Evolutionary conservation across 2,329 filamentous ascomycete species (phyloP).

Genomic region (Sporothrix phasma): DNA sequence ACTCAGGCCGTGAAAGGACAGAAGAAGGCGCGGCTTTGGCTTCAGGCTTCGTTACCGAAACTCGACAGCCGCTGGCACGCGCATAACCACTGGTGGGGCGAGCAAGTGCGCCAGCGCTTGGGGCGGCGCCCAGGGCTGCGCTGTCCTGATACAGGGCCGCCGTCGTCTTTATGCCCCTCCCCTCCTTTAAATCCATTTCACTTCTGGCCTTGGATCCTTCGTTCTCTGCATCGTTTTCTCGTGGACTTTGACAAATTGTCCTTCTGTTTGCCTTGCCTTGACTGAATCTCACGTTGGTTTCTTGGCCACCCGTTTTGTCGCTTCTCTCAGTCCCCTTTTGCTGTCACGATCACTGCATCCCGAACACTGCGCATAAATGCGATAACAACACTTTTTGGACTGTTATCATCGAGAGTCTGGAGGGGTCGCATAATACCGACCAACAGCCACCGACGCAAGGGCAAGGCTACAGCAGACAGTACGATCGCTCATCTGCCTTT

Average conservation of each 20-base stretch:
- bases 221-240: background rate
- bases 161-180: background rate
- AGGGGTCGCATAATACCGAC: conserved; percentile 3
- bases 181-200: conserved; percentile 4
- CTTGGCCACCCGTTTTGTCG: background rate
- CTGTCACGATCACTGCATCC: background rate
- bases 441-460: conserved; percentile 5
- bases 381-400: conserved; percentile 4
- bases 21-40: background rate
- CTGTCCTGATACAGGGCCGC: background rate
- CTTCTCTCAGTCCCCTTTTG: background rate
- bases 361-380: background rate
- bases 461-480: background rate
- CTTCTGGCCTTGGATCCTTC: background rate
- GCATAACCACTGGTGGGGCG: background rate
- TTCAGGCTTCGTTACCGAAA: background rate
- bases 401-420: background rate
- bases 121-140: background rate
- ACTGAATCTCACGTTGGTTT: background rate
- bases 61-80: too few species aligned
- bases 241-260: background rate
- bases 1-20: background rate
- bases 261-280: background rate
- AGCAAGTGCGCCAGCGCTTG: background rate
- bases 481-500: background rate